These are phyloP conservation scores for Trypanosoma theileri DNA, from an alignment of 208 protist species.

Conservation along the genomic window DNA sequence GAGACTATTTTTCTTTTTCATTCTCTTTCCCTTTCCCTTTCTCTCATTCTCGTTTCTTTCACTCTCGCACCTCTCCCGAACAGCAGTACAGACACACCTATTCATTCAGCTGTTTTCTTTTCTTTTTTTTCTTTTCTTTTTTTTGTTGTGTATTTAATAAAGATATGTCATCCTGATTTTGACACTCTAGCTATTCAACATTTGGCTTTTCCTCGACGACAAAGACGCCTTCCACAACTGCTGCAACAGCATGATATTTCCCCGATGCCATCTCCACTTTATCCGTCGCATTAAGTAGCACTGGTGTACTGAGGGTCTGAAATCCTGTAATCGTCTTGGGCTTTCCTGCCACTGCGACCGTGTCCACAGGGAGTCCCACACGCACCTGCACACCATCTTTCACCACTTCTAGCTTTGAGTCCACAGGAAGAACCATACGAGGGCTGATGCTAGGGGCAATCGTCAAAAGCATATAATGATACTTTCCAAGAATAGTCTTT, in stretches of 20 bases:
- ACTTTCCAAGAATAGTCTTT: conserved; percentile 91
- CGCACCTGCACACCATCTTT: conserved; percentile 89
- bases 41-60: background rate
- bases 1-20: background rate
- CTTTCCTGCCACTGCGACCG: conserved; percentile 97
- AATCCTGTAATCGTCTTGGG: conserved; percentile 99
- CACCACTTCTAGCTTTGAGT: conserved; percentile 94
- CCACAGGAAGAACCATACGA: conserved; percentile 97
- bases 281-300: conserved; percentile 95
- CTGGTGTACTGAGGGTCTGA: conserved; percentile 98
- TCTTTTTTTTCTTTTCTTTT: conserved; percentile 9
- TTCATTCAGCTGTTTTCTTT: conserved; percentile 4
- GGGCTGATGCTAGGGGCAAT: conserved; percentile 94
- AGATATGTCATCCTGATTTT: too few species aligned
- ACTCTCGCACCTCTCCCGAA: too few species aligned
- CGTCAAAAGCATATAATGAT: conserved; percentile 97
- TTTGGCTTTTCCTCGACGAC: conserved; percentile 74
- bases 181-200: conserved; percentile 26
- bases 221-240: conserved; percentile 86
- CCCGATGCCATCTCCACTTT: conserved; percentile 97
- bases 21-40: background rate
- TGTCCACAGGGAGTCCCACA: conserved; percentile 93
- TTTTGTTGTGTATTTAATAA: background rate
- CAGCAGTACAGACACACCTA: too few species aligned
- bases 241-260: conserved; percentile 81